Percentiles rank a stretch among this genome's conserved stretches.
phyloP scores from a whole-genome alignment of 768 basidiomycete genomes.

The Mycena olivaceomarginata region DNA sequence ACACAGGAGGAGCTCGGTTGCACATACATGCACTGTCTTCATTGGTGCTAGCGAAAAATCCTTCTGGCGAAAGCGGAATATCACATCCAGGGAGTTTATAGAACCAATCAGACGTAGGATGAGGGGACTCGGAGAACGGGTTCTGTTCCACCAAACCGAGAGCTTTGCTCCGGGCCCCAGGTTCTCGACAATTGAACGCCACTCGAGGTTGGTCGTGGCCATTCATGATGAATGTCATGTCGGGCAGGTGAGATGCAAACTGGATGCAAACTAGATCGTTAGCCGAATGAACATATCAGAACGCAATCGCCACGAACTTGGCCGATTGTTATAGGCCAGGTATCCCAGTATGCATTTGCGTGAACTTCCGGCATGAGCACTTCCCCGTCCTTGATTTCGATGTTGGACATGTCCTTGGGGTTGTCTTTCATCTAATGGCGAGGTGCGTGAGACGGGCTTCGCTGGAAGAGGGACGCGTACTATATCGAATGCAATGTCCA shows the following conservation, averaged over 20 bases:
- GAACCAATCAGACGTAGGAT: conserved; percentile 26
- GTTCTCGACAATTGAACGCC: conserved; percentile 28
- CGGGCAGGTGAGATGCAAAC: conserved; percentile 28
- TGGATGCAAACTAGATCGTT: neutral
- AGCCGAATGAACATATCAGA: neutral
- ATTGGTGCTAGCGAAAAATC: conserved; percentile 12
- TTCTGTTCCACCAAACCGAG: neutral
- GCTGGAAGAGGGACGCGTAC: neutral
- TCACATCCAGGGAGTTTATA: conserved; percentile 1
- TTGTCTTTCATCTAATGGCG: conserved; percentile 8
- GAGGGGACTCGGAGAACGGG: conserved; percentile 18
- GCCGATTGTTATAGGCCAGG: conserved; percentile 18
- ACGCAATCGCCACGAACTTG: neutral
- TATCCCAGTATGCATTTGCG: neutral
- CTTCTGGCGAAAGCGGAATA: neutral
- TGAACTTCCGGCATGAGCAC: conserved; percentile 10
- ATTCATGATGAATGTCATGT: conserved; percentile 30
- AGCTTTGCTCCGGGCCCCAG: conserved; percentile 1
- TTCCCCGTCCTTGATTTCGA: conserved; percentile 1
- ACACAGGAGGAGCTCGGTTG: neutral
- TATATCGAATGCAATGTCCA: neutral
- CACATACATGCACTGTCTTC: conserved; percentile 33
- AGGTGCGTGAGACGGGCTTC: neutral
- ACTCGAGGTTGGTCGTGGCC: conserved; percentile 34
- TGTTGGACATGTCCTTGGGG: conserved; percentile 4